These are phyloP conservation scores for Salvia hispanica DNA, from an alignment of 257 asterid species.

Conservation along the genomic window DNA sequence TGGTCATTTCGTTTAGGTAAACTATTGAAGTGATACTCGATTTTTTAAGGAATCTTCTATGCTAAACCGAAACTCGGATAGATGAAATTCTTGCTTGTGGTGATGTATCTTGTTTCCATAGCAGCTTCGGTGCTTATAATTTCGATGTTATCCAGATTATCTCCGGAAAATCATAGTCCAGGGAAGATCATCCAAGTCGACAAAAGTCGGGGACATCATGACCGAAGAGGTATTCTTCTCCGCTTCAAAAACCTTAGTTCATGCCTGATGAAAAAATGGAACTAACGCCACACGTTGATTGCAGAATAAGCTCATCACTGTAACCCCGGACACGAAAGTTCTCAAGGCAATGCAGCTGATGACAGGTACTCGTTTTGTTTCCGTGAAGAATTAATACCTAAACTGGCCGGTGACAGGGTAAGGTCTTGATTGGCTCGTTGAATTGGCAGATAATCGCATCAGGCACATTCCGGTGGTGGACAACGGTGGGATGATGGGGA, in stretches of 20 bases:
- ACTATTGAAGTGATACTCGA: slow-evolving; percentile 1
- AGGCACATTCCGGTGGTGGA: slow-evolving; percentile 87
- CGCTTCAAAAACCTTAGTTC: slow-evolving; percentile 1
- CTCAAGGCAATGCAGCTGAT: slow-evolving; percentile 94
- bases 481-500: slow-evolving; percentile 73
- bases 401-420: neutral
- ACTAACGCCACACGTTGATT: slow-evolving; percentile 10
- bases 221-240: slow-evolving; percentile 83
- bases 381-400: neutral
- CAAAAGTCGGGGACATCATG: slow-evolving; percentile 98
- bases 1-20: neutral
- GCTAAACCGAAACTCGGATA: neutral
- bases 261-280: neutral
- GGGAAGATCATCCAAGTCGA: slow-evolving; percentile 93
- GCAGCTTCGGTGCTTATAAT: neutral
- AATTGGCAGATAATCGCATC: slow-evolving; percentile 72
- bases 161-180: slow-evolving; percentile 94
- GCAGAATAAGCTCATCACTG: slow-evolving; percentile 93
- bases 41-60: neutral
- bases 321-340: slow-evolving; percentile 81
- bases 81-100: neutral
- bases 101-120: neutral
- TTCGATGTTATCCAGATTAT: slow-evolving; percentile 58
- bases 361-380: slow-evolving; percentile 60
- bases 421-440: neutral